Evolutionary conservation across 768 basidiomycete genomes (phyloP).

Genomic region (Suillus tomentosus): DNA sequence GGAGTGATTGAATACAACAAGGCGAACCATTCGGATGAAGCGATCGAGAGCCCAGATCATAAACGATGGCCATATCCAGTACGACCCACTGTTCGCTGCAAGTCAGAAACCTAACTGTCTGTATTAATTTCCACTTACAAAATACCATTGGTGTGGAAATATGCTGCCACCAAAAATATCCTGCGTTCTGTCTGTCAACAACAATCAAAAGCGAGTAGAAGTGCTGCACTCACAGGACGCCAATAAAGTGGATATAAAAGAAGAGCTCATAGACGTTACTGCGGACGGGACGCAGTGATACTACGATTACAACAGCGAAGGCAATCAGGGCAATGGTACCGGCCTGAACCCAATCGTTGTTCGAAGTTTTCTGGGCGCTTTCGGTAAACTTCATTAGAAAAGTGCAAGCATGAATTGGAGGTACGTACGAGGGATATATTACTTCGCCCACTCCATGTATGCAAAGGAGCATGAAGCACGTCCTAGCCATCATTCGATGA

Average conservation of each 20-base stretch:
- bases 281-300: constrained; percentile 52
- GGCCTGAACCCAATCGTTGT: constrained; percentile 24
- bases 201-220: rapidly evolving
- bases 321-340: constrained; percentile 41
- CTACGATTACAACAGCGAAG: constrained; percentile 43
- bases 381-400: background rate
- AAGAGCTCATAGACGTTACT: constrained; percentile 53
- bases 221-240: constrained; percentile 39
- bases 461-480: constrained; percentile 47
- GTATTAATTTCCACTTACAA: constrained; percentile 16
- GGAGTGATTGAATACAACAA: constrained; percentile 44
- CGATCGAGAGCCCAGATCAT: constrained; percentile 48
- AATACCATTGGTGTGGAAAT: constrained; percentile 38
- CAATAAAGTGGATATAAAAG: constrained; percentile 46
- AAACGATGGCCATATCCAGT: constrained; percentile 34
- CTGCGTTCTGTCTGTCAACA: constrained; percentile 17
- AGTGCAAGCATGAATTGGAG: background rate
- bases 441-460: constrained; percentile 41
- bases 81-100: constrained; percentile 17
- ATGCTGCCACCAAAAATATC: constrained; percentile 40
- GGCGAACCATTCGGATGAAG: constrained; percentile 45
- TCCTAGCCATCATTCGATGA: constrained; percentile 53
- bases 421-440: constrained; percentile 11
- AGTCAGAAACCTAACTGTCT: background rate
- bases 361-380: constrained; percentile 1